These are phyloP conservation scores for Triticum turgidum DNA, from an alignment of 176 grass and related monocot genomes.

Conservation along the genomic window DNA sequence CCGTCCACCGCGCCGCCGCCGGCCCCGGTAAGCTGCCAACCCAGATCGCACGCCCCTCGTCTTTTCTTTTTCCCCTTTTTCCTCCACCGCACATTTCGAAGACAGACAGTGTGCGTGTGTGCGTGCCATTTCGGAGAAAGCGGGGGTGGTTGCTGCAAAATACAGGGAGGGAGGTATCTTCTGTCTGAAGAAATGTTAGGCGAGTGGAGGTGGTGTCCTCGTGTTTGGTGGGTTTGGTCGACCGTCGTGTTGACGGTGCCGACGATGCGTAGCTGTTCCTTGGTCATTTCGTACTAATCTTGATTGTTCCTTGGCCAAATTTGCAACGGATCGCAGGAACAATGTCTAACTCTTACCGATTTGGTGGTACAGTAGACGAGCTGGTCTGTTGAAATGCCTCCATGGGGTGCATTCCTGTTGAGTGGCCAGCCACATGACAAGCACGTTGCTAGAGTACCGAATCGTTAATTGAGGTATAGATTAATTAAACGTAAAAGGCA, in stretches of 20 bases:
- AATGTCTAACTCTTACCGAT: not conserved
- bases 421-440: constrained; percentile 27
- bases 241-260: not conserved
- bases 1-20: constrained; percentile 52
- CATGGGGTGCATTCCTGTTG: not conserved
- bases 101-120: not conserved
- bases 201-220: not conserved
- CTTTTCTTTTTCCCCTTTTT: not conserved
- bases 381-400: not conserved
- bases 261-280: not conserved
- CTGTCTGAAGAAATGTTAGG: not conserved
- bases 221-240: not conserved
- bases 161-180: not conserved
- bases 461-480: not conserved
- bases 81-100: not conserved
- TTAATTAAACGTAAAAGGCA: not conserved
- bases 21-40: constrained; percentile 28
- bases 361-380: not conserved
- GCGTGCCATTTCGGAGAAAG: not conserved
- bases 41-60: not conserved
- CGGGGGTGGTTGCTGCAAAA: constrained; percentile 17
- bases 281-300: no score
- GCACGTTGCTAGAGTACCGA: constrained; percentile 1
- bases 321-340: not conserved
- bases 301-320: no score